Conservation (phyloP, 2,329 filamentous ascomycete species). For the Pyricularia sp. region DNA sequence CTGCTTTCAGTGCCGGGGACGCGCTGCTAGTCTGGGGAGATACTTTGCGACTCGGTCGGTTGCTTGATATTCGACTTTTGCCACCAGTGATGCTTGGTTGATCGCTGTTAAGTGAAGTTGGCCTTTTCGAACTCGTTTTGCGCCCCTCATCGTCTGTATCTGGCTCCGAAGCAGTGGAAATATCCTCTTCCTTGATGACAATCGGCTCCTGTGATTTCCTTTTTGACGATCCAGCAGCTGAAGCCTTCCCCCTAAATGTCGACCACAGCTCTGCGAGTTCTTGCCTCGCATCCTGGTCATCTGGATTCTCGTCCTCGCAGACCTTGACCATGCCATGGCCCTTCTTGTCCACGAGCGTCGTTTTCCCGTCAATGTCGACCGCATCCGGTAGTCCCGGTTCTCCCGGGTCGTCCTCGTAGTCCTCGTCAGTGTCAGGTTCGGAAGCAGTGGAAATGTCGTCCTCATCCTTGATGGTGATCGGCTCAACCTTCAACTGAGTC, state of each 20-base stretch:
- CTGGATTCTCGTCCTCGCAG: constrained; percentile 57
- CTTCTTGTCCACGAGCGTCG: constrained; percentile 53
- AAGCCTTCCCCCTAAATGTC: constrained; percentile 13
- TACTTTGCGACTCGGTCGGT: neutral
- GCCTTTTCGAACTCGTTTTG: neutral
- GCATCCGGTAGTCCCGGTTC: constrained; percentile 40
- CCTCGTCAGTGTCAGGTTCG: constrained; percentile 37
- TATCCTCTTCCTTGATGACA: neutral
- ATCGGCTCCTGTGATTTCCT: neutral
- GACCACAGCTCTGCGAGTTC: constrained; percentile 61
- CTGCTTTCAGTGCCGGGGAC: neutral
- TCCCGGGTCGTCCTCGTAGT: constrained; percentile 32
- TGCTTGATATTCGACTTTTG: neutral
- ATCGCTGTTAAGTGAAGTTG: neutral
- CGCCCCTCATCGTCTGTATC: neutral
- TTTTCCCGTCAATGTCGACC: constrained; percentile 52
- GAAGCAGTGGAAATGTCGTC: constrained; percentile 20
- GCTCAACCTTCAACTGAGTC: constrained; percentile 18
- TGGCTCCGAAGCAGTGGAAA: neutral
- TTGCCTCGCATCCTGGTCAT: constrained; percentile 45
- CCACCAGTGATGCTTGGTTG: neutral
- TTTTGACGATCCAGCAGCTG: neutral
- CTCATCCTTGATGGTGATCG: constrained; percentile 16
- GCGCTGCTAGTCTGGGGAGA: neutral
- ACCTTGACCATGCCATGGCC: constrained; percentile 63